These are phyloP conservation scores for Paracoccidioides brasiliensis DNA, from an alignment of 2,329 filamentous ascomycete genomes.

Conservation along the genomic window DNA sequence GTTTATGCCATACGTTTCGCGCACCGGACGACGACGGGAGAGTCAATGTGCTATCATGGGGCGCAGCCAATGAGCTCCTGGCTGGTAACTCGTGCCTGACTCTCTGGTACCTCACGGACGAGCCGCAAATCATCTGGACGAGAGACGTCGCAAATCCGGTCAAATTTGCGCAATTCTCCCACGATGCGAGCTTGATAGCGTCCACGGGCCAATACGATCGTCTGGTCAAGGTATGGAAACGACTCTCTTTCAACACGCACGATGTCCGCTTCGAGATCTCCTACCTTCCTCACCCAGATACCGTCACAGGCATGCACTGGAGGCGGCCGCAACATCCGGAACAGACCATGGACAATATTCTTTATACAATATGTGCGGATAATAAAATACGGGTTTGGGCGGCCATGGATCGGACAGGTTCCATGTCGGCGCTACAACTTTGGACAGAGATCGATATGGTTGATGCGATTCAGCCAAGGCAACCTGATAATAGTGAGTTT, in stretches of 20 bases:
- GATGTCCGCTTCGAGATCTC: conserved; percentile 80
- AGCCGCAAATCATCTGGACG: conserved; percentile 51
- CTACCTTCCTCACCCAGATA: conserved; percentile 72
- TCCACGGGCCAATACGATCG: conserved; percentile 66
- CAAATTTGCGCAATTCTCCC: conserved; percentile 66
- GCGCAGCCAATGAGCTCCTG: conserved; percentile 69
- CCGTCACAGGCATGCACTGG: conserved; percentile 80
- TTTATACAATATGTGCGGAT: conserved; percentile 82
- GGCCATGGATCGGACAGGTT: conserved; percentile 55
- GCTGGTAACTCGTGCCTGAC: conserved; percentile 57
- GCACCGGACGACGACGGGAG: conserved; percentile 29
- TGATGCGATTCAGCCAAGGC: conserved; percentile 51
- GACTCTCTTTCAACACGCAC: conserved; percentile 68
- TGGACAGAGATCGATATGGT: conserved; percentile 71
- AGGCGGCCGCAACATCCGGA: conserved; percentile 62
- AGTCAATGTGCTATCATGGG: conserved; percentile 66
- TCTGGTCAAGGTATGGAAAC: conserved; percentile 84
- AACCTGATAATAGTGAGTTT: conserved; percentile 26
- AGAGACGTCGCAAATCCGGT: conserved; percentile 58
- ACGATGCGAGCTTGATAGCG: conserved; percentile 76
- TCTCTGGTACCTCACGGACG: conserved; percentile 49
- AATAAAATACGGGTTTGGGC: conserved; percentile 73
- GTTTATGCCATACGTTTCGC: conserved; percentile 40
- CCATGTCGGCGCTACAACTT: conserved; percentile 55
- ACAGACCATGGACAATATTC: conserved; percentile 68